phyloP scores from a whole-genome alignment of 176 grass and related monocot species.

The Paspalum notatum region DNA sequence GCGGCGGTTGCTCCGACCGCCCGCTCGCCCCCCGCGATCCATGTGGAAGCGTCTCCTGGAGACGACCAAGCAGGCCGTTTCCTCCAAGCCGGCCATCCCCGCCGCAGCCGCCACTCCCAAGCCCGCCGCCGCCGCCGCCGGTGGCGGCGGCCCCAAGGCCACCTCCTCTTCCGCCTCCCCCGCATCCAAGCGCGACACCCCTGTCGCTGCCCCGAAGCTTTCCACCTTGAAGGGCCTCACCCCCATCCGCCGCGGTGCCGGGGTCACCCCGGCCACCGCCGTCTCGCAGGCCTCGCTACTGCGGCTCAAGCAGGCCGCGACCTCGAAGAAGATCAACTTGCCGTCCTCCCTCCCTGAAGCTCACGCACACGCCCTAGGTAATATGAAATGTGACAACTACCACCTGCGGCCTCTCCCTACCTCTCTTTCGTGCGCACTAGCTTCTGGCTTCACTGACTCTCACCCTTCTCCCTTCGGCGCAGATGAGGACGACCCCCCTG shows the following conservation, averaged over 20 bases:
- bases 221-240: conserved; percentile 37
- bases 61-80: conserved; percentile 38
- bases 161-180: not conserved
- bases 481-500: conserved; percentile 23
- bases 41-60: conserved; percentile 58
- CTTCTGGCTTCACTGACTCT: not conserved
- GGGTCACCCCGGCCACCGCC: conserved; percentile 17
- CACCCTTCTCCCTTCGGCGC: not conserved
- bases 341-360: conserved; percentile 26
- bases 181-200: not conserved
- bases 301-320: conserved; percentile 53
- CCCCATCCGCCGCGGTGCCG: not conserved
- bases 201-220: conserved; percentile 20
- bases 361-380: conserved; percentile 34
- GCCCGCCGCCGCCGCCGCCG: not conserved
- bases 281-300: conserved; percentile 42
- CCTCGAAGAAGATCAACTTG: conserved; percentile 35
- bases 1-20: conserved; percentile 31
- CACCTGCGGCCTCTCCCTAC: not conserved
- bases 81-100: not conserved
- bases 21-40: not conserved
- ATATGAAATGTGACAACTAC: not conserved
- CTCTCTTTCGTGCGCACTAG: not conserved
- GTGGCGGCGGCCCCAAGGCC: not conserved
- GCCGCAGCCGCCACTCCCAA: not conserved